Evolutionary conservation across 495 filamentous ascomycete genomes (phyloP).

Genomic region (Emericellopsis terricola): DNA sequence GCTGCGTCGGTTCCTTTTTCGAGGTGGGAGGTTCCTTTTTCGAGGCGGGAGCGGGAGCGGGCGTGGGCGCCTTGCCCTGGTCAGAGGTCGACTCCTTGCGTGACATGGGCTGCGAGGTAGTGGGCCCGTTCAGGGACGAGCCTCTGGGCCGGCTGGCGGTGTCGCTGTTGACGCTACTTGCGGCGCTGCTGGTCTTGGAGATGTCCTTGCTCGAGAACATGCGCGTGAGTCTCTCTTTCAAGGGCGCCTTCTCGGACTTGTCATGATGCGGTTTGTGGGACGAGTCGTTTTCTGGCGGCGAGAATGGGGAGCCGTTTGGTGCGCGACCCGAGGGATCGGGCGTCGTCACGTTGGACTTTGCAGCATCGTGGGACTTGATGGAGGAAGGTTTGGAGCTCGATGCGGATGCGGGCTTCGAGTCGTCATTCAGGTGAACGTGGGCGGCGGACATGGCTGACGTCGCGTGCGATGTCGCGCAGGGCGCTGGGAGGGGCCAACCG

Average conservation of each 20-base stretch:
- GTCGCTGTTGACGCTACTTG: slow-evolving; percentile 7
- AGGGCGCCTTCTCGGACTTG: slow-evolving; percentile 26
- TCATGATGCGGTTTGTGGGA: slow-evolving; percentile 14
- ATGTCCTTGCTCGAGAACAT: slow-evolving; percentile 32
- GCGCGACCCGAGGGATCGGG: slow-evolving; percentile 1
- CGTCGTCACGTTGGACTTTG: not conserved
- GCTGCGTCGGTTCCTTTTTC: slow-evolving; percentile 14
- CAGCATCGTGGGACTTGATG: slow-evolving; percentile 4
- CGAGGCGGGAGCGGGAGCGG: slow-evolving; percentile 9
- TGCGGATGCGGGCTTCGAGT: slow-evolving; percentile 1
- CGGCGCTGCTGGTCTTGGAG: slow-evolving; percentile 7
- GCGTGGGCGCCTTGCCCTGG: slow-evolving; percentile 4
- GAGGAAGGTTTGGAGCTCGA: slow-evolving; percentile 3
- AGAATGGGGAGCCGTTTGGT: too few species aligned
- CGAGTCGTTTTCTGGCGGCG: slow-evolving; percentile 6
- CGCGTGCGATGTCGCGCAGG: too few species aligned
- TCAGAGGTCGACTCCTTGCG: slow-evolving; percentile 6
- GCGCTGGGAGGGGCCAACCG: too few species aligned
- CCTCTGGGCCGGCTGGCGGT: slow-evolving; percentile 4
- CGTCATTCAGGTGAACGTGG: too few species aligned
- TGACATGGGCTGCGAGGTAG: slow-evolving; percentile 8
- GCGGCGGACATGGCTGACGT: too few species aligned
- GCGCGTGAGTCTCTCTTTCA: slow-evolving; percentile 29
- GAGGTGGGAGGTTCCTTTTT: slow-evolving; percentile 10
- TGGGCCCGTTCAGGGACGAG: slow-evolving; percentile 6